phyloP scores from a whole-genome alignment of 805 yeast genomes.

The Metschnikowia arizonensis region DNA sequence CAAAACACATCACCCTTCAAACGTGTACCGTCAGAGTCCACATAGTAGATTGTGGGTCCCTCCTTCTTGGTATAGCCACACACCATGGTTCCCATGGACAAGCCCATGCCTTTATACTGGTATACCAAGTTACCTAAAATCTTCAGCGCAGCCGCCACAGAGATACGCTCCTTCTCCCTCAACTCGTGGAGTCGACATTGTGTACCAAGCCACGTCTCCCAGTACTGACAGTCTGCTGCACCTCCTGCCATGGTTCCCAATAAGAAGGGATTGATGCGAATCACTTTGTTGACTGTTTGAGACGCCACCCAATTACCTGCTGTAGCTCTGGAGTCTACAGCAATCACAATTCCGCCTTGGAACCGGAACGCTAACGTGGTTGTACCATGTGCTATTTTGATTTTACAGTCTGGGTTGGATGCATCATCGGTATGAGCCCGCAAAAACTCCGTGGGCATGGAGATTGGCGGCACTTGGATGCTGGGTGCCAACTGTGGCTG shows the following conservation, averaged over 20 bases:
- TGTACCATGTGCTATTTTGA: conserved; percentile 98
- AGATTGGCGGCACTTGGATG: conserved; percentile 73
- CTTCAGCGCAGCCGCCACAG: conserved; percentile 96
- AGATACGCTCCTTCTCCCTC: conserved; percentile 89
- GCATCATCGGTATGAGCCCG: conserved; percentile 98
- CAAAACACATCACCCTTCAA: conserved; percentile 91
- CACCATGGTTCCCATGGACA: conserved; percentile 98
- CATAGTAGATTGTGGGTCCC: conserved; percentile 93
- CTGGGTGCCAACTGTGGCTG: conserved; percentile 51
- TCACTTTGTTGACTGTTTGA: conserved; percentile 95
- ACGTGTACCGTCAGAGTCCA: conserved; percentile 96
- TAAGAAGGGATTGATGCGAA: conserved; percentile 90
- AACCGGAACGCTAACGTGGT: conserved; percentile 95
- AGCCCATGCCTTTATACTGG: conserved; percentile 95
- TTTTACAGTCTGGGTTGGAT: conserved; percentile 85
- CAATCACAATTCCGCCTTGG: conserved; percentile 92
- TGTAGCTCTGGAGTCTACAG: conserved; percentile 97
- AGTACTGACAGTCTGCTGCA: conserved; percentile 98
- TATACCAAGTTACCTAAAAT: conserved; percentile 87
- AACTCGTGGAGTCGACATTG: conserved; percentile 94
- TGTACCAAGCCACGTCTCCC: conserved; percentile 99
- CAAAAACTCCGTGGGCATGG: conserved; percentile 85
- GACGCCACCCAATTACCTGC: conserved; percentile 98
- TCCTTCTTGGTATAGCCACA: conserved; percentile 95
- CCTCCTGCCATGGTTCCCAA: conserved; percentile 99